Evolutionary conservation across 495 filamentous ascomycete species (phyloP).

Genomic region (Talaromyces stipitatus): DNA sequence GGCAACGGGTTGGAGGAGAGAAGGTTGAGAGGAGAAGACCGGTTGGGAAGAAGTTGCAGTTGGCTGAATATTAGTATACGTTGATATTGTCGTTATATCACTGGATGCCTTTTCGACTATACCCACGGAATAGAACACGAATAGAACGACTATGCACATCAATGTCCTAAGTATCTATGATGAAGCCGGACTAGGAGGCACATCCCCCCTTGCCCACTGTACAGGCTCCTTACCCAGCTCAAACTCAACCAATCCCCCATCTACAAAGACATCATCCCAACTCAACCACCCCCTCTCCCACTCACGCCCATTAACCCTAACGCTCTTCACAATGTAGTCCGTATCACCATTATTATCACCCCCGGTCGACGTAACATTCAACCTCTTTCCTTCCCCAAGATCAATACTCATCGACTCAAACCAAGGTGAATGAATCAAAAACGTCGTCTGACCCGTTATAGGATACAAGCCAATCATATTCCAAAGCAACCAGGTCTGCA

Average conservation of each 20-base stretch:
- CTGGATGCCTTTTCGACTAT: not conserved
- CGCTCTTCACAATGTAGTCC: slow-evolving; percentile 38
- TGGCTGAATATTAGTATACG: slow-evolving; percentile 59
- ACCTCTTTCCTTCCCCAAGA: slow-evolving; percentile 34
- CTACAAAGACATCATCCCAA: slow-evolving; percentile 47
- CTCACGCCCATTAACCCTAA: slow-evolving; percentile 38
- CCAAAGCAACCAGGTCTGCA: slow-evolving; percentile 55
- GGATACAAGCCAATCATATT: slow-evolving; percentile 56
- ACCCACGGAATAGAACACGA: too few species aligned
- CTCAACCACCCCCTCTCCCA: slow-evolving; percentile 48
- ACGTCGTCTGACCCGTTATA: slow-evolving; percentile 46
- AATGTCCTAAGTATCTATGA: not conserved
- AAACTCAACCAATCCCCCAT: slow-evolving; percentile 48
- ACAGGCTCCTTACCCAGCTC: slow-evolving; percentile 36
- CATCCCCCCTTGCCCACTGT: slow-evolving; percentile 39
- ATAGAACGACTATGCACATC: too few species aligned
- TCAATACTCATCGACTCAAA: slow-evolving; percentile 43
- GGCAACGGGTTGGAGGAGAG: slow-evolving; percentile 32
- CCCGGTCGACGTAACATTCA: slow-evolving; percentile 37
- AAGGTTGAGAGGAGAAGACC: slow-evolving; percentile 48
- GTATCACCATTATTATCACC: slow-evolving; percentile 34
- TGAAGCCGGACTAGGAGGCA: slow-evolving; percentile 48
- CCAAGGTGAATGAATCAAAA: slow-evolving; percentile 50
- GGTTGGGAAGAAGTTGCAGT: slow-evolving; percentile 70
- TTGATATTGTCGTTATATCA: not conserved